Evolutionary conservation across 2,329 filamentous ascomycete genomes (phyloP), one percentile per base, ranked within the genome.

Genomic region (Ophiostoma novo-ulmi): DNA sequence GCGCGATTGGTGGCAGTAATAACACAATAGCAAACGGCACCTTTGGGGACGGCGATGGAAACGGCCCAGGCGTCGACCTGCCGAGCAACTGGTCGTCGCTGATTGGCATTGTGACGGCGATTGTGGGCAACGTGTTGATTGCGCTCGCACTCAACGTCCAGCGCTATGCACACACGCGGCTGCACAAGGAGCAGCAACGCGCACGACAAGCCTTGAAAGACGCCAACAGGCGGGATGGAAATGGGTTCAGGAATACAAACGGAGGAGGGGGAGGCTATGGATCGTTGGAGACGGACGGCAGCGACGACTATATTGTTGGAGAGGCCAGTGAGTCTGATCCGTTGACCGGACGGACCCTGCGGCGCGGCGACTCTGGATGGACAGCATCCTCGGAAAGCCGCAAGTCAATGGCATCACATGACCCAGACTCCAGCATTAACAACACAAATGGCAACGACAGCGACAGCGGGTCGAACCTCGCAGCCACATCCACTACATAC

Each of bases 111-210:
- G 81, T 94, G 70, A 97, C 94, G 2, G 94, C 95, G 68, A 96
- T 99, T 76, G 86, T 91, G 69, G 95, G 95, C 70, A 99, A 99
- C 77, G 83, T 97, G 44, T 85, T 99, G 69, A 98, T 99, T 75
- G 97, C 94, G 0, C 89, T 99, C 73, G 95, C 95, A 14, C 87
- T 99, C 73, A 99, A 99, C 78, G 94, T 96, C 68, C 95, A 99
- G 80, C 89, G 95, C 74, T 98, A 98, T 78, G 94, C 95, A 44
- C 95, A 99, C 78, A 92, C 95, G 71, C 87, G 90, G 71, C 85
- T 99, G 73, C 88, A 92, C 73, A 85, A 89, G 75, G 89, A 94
- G 78, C 88, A 85, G 75, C 83, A 85, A 65, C 85, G 86, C 73
- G 84, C 85, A 63, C 85, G 82, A 74, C 82, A 84, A 68, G 83